Conservation (phyloP, 371 early-diverging fungal genomes). For the Smittium culicis region DNA sequence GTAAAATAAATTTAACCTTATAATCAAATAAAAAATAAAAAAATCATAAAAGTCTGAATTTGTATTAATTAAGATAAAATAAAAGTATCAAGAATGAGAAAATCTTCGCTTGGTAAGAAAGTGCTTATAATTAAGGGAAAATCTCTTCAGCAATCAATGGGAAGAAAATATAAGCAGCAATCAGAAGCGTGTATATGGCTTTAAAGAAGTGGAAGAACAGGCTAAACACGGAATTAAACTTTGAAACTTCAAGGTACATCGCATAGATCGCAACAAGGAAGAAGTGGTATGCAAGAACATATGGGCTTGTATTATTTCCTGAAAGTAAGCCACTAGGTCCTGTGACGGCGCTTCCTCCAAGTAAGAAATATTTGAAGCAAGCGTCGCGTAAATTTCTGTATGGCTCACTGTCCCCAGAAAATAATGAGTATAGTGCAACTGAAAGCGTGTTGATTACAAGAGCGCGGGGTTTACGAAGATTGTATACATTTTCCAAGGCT, state of each 20-base stretch:
- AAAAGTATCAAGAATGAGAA: too few species aligned
- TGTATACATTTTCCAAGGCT: conserved; percentile 50
- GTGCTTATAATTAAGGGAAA: conserved; percentile 23
- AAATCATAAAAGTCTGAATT: too few species aligned
- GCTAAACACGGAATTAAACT: conserved; percentile 14
- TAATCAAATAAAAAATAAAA: too few species aligned
- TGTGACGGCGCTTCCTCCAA: conserved; percentile 60
- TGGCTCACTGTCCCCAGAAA: conserved; percentile 56
- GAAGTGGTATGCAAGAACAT: conserved; percentile 60
- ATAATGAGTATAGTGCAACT: conserved; percentile 71
- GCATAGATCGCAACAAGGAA: conserved; percentile 67
- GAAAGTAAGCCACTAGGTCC: conserved; percentile 78
- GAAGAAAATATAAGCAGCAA: conserved; percentile 32
- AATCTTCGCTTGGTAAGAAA: too few species aligned
- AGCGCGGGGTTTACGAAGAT: conserved; percentile 59
- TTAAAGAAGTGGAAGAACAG: conserved; percentile 20
- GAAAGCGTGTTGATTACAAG: conserved; percentile 78
- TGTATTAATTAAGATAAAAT: too few species aligned
- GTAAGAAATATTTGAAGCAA: conserved; percentile 73
- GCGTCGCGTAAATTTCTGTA: conserved; percentile 60
- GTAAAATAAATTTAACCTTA: too few species aligned
- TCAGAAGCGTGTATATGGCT: conserved; percentile 27
- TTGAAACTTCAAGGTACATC: conserved; percentile 26
- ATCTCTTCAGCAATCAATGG: conserved; percentile 31
- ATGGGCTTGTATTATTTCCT: conserved; percentile 50